Base-by-base conservation (phyloP, 768 basidiomycete species). In the Filobasidium wieringae region DNA sequence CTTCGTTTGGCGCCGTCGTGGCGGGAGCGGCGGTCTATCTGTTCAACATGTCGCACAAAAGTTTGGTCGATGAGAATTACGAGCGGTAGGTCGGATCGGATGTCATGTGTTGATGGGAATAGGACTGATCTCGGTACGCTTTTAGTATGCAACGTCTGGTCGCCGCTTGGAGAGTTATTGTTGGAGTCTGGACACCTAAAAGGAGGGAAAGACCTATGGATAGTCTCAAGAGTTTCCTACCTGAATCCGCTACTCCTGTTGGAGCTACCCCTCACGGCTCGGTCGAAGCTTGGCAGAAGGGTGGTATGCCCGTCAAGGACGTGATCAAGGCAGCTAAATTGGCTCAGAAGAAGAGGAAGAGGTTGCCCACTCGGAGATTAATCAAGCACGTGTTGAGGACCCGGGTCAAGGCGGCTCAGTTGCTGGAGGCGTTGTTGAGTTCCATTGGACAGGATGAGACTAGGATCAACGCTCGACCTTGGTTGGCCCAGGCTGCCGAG, bases 101-200 rank as follows among this genome's bases (percentile, higher is more conserved):
- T 22, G 17, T 9, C 14, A 15, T 15, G 2, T 7, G 7, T 26
- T 9, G 22, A n/a, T 14, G 40, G 36, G 60, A 51, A 52, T 43
- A 34, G 43, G 2, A 30, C 11, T 50, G 30, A 19, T 31, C 36
- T 27, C 36, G 24, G 33, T 17, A 22, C 39, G 26, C 58, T 37
- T 36, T 59, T 67, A 90, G 90, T 30, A 81, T 83, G 50, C 93
- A 91, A 74, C 87, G 86, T 39, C 80, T 93, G 49, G 79, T 86
- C 17, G 88, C 92, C 5, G 84, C 91, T n/a, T 99, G 93, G 91
- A 84, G 89, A 54, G 83, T 95, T n/a, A 80, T 99, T 14, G 81
- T 96, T 62, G 95, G 92, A 7, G 82, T 97, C 12, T 97, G 95
- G 95, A 80, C 80, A 0, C 91, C 92, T 5, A 83, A 81, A 70